A percentile compares a stretch with the other conserved stretches of the same genome.
Conservation (phyloP, 805 yeast genomes). For the Sporopachydermia lactativora region DNA sequence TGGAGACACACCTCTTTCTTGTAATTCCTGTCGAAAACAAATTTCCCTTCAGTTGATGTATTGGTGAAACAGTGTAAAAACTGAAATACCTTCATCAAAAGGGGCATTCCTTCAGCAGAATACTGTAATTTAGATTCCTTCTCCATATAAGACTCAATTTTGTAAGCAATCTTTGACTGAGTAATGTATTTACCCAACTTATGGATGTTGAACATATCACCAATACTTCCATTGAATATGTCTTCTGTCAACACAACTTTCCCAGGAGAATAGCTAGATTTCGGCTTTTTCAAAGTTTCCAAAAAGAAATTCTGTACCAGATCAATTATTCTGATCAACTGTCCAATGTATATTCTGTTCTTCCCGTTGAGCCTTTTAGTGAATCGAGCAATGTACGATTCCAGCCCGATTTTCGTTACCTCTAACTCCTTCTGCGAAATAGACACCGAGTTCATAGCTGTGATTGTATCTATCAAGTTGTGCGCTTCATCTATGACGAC, state of each 20-base stretch:
- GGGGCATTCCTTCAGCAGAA: slow-evolving; percentile 25
- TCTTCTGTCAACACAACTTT: slow-evolving; percentile 33
- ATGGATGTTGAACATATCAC: slow-evolving; percentile 59
- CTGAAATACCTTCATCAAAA: slow-evolving; percentile 48
- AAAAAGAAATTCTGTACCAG: slow-evolving; percentile 35
- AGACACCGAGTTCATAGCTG: slow-evolving; percentile 49
- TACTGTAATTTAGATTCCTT: slow-evolving; percentile 7
- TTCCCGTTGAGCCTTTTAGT: slow-evolving; percentile 50
- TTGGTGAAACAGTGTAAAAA: slow-evolving; percentile 55
- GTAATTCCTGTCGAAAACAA: slow-evolving; percentile 41
- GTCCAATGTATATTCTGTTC: slow-evolving; percentile 56
- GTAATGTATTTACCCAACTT: slow-evolving; percentile 49
- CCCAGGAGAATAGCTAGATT: slow-evolving; percentile 32
- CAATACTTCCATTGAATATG: slow-evolving; percentile 43
- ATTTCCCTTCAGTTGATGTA: slow-evolving; percentile 68
- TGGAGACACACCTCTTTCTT: slow-evolving; percentile 25
- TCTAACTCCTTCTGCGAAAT: slow-evolving; percentile 36
- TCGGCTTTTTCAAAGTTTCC: slow-evolving; percentile 14
- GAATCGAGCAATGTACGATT: slow-evolving; percentile 44
- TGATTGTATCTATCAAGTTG: slow-evolving; percentile 66
- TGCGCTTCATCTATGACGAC: slow-evolving; percentile 90
- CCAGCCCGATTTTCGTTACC: slow-evolving; percentile 32
- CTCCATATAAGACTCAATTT: slow-evolving; percentile 59
- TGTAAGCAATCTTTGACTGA: slow-evolving; percentile 67
- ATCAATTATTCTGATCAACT: slow-evolving; percentile 42